A percentile compares a stretch with the other conserved stretches of the same genome.
phyloP scores from a whole-genome alignment of 352 stramenopile genomes.

The Saprolegnia parasitica region DNA sequence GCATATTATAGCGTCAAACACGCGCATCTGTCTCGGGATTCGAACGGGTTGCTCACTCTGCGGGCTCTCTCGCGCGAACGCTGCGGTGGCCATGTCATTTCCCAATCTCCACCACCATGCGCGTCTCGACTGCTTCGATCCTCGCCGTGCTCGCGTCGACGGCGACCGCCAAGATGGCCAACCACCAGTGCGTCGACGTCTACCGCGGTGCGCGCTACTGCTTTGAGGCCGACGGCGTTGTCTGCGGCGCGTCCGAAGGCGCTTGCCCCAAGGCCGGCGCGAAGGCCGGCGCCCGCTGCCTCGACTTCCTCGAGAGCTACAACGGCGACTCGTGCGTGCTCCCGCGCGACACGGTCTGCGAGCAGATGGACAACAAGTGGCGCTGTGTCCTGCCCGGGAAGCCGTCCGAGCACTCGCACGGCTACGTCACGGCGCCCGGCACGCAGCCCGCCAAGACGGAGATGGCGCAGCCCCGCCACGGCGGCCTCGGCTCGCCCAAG shows the following conservation, averaged over 20 bases:
- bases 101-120: neutral
- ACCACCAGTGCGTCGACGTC: conserved; percentile 27
- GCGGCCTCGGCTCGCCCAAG: neutral
- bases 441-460: neutral
- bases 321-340: conserved; percentile 7
- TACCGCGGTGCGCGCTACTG: conserved; percentile 23
- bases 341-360: conserved; percentile 8
- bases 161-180: neutral
- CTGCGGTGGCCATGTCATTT: neutral
- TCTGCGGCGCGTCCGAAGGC: neutral
- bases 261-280: conserved; percentile 7
- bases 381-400: neutral
- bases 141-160: neutral
- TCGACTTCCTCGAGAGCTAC: conserved; percentile 18
- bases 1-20: conserved; percentile 14
- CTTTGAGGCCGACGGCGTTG: neutral
- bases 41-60: neutral
- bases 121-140: conserved; percentile 3
- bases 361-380: neutral
- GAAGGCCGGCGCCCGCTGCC: neutral
- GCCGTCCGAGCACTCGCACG: neutral
- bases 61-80: neutral
- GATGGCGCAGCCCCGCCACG: neutral
- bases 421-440: conserved; percentile 5
- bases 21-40: neutral